phyloP scores from a whole-genome alignment of 805 yeast genomes.

The Cyberlindnera maritima region DNA sequence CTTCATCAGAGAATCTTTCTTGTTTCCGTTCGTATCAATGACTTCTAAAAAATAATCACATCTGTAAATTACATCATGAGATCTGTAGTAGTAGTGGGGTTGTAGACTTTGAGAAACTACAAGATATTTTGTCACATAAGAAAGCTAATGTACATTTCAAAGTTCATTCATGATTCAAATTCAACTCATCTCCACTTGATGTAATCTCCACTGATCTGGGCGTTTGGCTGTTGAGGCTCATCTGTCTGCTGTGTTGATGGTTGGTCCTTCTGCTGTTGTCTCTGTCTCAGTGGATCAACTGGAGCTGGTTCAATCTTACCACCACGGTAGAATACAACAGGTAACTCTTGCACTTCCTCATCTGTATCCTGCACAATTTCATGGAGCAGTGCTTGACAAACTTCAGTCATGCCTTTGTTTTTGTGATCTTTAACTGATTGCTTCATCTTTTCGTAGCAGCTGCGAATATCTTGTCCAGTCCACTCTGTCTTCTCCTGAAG shows the following conservation, averaged over 20 bases:
- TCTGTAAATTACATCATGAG: constrained; percentile 17
- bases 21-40: constrained; percentile 11
- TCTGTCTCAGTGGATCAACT: background rate
- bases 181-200: background rate
- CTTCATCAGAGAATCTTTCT: background rate
- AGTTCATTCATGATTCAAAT: background rate
- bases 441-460: constrained; percentile 61
- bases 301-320: constrained; percentile 3
- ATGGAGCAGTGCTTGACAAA: constrained; percentile 28
- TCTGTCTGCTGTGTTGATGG: background rate
- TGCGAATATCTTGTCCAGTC: constrained; percentile 59
- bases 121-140: background rate
- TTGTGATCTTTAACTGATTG: constrained; percentile 46
- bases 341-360: constrained; percentile 17
- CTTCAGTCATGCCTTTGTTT: constrained; percentile 36
- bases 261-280: background rate
- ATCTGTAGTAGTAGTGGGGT: too few relatives aligned
- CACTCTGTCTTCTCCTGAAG: constrained; percentile 44
- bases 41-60: constrained; percentile 16
- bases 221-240: background rate
- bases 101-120: too few relatives aligned
- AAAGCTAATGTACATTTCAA: background rate
- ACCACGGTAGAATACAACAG: constrained; percentile 23
- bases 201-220: constrained; percentile 1
- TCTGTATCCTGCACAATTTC: constrained; percentile 22